Base-by-base conservation (phyloP, 192 early-diverging fungal genomes). In the Linnemannia schmuckeri region DNA sequence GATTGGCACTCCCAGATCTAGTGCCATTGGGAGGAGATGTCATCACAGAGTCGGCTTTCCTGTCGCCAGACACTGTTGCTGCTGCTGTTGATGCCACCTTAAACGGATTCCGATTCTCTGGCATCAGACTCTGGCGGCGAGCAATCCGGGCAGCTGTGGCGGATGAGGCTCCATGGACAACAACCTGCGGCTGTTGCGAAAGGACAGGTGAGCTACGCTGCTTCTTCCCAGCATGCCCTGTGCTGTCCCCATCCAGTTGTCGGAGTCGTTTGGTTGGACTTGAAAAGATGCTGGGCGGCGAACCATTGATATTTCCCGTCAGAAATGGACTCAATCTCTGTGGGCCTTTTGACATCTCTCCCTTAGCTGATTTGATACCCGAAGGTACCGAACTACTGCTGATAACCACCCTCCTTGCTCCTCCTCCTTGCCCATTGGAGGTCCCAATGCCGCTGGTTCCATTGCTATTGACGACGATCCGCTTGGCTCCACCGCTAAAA, bases 131-230 rank as follows among this genome's bases (percentile, higher is more conserved):
- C 52, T 57, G 70, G 20, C 83, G 72, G 17, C 83, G 75, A 22
- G 72, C 74, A 30, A 85, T 85, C 22, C 83, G 72, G 2, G 83
- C 83, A 18, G 66, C 78, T 52, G 83, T 85, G 2, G 83, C 83
- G 2, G 82, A 77, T 0, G 82, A 79, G 17, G 79, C 70, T 27
- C 73, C 80, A 13, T 63, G 74, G 42, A 75, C 6, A 6, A 70
- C 66, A 20, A 70, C 66, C 46, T 12, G 46, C 35, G 33, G 13
- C 54, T 22, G 30, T 17, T 69, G 54, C 40, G 63, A 30, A 42
- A 77, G 44, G n/a, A 38, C 6, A 20, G 66, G 30, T n/a, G 80
- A 78, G 68, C 35, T 52, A 15, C 72, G 44, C 15, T 37, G 66
- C n/a, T 76, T 49, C 72, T 83, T 83, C 18, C 44, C 49, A 27